These are phyloP conservation scores for Alternaria rosae DNA, from an alignment of 2,329 filamentous ascomycete genomes.

Conservation along the genomic window DNA sequence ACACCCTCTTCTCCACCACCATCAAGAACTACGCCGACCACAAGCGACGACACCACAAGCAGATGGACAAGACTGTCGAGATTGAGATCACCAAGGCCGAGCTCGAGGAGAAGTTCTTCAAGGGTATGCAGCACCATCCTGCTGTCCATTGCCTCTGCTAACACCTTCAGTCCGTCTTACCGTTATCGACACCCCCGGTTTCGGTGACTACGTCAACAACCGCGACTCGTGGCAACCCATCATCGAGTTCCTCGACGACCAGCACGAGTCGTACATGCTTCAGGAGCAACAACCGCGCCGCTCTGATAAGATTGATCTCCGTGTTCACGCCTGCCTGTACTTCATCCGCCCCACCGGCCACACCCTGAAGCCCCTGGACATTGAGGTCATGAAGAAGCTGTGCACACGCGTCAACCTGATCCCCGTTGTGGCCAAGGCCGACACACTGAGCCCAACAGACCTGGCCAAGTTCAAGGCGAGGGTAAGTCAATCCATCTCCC, in stretches of 20 bases:
- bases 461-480: constrained; percentile 93
- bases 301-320: constrained; percentile 98
- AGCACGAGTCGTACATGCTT: constrained; percentile 99
- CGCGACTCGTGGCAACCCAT: constrained; percentile 99
- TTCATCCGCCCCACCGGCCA: constrained; percentile 99
- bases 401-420: constrained; percentile 98
- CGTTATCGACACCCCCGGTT: constrained; percentile 98
- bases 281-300: constrained; percentile 99
- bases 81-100: constrained; percentile 99
- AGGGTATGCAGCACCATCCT: constrained; percentile 68
- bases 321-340: constrained; percentile 97
- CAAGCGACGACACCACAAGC: constrained; percentile 98
- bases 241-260: constrained; percentile 99
- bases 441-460: constrained; percentile 92
- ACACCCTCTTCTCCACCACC: constrained; percentile 99
- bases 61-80: constrained; percentile 99
- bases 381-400: constrained; percentile 99
- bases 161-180: constrained; percentile 82
- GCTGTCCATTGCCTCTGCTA: constrained; percentile 19
- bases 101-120: constrained; percentile 99
- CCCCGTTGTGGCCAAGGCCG: constrained; percentile 97
- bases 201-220: constrained; percentile 99
- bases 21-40: constrained; percentile 99
- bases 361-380: constrained; percentile 97
- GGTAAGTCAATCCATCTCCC: constrained; percentile 61